Evolutionary conservation across 2,329 filamentous ascomycete genomes (phyloP).

Genomic region (Fusarium stilboides): DNA sequence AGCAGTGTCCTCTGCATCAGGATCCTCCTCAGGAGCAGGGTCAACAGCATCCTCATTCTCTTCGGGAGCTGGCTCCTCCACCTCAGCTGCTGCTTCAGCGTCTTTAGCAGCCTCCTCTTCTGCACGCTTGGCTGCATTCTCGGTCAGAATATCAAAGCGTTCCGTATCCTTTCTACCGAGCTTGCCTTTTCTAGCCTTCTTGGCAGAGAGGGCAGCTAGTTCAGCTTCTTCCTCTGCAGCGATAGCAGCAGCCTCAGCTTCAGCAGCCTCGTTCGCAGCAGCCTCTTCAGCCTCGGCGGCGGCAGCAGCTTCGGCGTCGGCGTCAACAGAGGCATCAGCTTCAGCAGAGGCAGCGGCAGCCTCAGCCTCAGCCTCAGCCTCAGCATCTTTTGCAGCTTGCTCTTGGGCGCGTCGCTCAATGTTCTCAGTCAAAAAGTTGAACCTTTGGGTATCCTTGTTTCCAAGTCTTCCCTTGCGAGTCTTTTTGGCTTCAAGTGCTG

Average conservation of each 20-base stretch:
- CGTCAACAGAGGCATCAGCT: slow-evolving; percentile 52
- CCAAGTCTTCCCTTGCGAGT: slow-evolving; percentile 63
- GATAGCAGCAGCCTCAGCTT: slow-evolving; percentile 39
- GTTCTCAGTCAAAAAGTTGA: slow-evolving; percentile 56
- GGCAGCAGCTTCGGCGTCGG: slow-evolving; percentile 13
- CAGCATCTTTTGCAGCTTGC: slow-evolving; percentile 54
- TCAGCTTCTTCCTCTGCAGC: slow-evolving; percentile 42
- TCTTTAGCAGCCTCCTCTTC: slow-evolving; percentile 32
- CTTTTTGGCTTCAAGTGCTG: slow-evolving; percentile 63
- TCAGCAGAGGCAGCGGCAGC: slow-evolving; percentile 45
- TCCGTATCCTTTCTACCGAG: slow-evolving; percentile 47
- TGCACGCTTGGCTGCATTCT: slow-evolving; percentile 36
- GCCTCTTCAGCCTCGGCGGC: slow-evolving; percentile 51
- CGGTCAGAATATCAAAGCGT: slow-evolving; percentile 36
- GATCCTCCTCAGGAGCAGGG: slow-evolving; percentile 44
- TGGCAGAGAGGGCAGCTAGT: slow-evolving; percentile 30
- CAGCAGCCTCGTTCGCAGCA: slow-evolving; percentile 15
- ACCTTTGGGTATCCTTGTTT: slow-evolving; percentile 64
- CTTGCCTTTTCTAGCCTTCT: slow-evolving; percentile 43
- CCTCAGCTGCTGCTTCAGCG: slow-evolving; percentile 25
- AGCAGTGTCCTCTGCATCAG: slow-evolving; percentile 39
- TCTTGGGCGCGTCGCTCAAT: slow-evolving; percentile 55
- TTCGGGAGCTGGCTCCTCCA: slow-evolving; percentile 37
- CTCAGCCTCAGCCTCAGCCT: slow-evolving; percentile 51
- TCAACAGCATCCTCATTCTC: slow-evolving; percentile 33